Conservation (phyloP, 2,329 filamentous ascomycete genomes). For the Aureobasidium sp. region DNA sequence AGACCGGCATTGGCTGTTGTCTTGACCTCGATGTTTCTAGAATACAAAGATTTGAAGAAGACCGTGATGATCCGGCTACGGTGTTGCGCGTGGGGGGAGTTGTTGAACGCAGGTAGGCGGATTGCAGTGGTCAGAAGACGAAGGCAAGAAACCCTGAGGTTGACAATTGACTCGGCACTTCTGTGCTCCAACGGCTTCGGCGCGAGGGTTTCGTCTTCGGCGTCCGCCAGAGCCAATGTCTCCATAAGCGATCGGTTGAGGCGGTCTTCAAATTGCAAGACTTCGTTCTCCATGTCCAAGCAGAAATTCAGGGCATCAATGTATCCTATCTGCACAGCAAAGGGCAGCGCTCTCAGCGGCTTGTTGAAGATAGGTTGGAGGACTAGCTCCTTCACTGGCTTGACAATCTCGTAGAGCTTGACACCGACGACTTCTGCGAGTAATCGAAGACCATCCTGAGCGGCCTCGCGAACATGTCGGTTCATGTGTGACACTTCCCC, state of each 20-base stretch:
- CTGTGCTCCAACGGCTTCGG: slow-evolving; percentile 91
- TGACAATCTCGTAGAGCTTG: slow-evolving; percentile 80
- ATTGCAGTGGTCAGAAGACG: slow-evolving; percentile 89
- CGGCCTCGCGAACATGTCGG: slow-evolving; percentile 82
- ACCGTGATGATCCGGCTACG: slow-evolving; percentile 70
- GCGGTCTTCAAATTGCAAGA: slow-evolving; percentile 86
- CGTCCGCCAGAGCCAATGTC: slow-evolving; percentile 86
- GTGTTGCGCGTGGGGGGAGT: slow-evolving; percentile 55
- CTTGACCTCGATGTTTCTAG: slow-evolving; percentile 84
- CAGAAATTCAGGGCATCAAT: slow-evolving; percentile 98
- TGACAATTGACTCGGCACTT: slow-evolving; percentile 91
- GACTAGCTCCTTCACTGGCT: slow-evolving; percentile 82
- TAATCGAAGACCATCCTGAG: slow-evolving; percentile 71
- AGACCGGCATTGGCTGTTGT: slow-evolving; percentile 88
- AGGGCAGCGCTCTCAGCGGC: slow-evolving; percentile 83
- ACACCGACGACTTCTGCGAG: slow-evolving; percentile 71
- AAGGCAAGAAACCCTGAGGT: slow-evolving; percentile 86
- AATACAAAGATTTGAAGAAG: slow-evolving; percentile 97
- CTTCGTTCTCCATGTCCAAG: slow-evolving; percentile 78
- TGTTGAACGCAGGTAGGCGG: slow-evolving; percentile 84
- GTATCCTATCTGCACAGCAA: slow-evolving; percentile 92
- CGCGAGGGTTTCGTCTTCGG: slow-evolving; percentile 84
- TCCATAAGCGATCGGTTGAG: slow-evolving; percentile 88
- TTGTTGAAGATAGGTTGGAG: slow-evolving; percentile 93
- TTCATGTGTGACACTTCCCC: slow-evolving; percentile 93